A percentile compares a stretch with the other conserved stretches of the same genome.
These are phyloP conservation scores for Crithidia bombi DNA, from an alignment of 208 protist species.

Conservation along the genomic window DNA sequence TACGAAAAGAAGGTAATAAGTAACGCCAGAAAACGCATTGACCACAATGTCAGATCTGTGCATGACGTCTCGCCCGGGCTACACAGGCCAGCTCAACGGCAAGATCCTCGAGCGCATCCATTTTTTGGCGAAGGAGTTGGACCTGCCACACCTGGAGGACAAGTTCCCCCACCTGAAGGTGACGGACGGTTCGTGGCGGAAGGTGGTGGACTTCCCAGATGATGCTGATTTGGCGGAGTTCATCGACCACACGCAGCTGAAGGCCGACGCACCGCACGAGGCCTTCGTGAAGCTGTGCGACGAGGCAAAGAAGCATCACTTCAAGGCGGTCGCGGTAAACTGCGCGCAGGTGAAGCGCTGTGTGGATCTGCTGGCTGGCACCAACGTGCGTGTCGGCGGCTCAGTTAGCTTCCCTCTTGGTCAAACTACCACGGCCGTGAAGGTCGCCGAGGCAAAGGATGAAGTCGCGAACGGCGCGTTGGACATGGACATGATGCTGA, in stretches of 20 bases:
- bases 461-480: slow-evolving; percentile 73
- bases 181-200: slow-evolving; percentile 60
- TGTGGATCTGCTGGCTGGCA: slow-evolving; percentile 50
- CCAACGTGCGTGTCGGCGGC: slow-evolving; percentile 63
- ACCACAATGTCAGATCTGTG: slow-evolving; percentile 41
- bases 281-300: slow-evolving; percentile 86
- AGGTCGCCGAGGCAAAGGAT: slow-evolving; percentile 82
- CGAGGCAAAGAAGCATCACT: slow-evolving; percentile 85
- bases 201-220: neutral
- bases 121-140: slow-evolving; percentile 45
- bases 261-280: slow-evolving; percentile 62
- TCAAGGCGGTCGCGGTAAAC: slow-evolving; percentile 94
- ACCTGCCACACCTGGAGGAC: slow-evolving; percentile 45
- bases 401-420: slow-evolving; percentile 95
- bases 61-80: slow-evolving; percentile 58
- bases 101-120: slow-evolving; percentile 60
- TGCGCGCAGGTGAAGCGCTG: slow-evolving; percentile 69
- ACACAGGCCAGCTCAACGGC: slow-evolving; percentile 61
- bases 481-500: slow-evolving; percentile 96
- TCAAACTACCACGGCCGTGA: slow-evolving; percentile 74
- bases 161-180: slow-evolving; percentile 64
- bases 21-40: too few species aligned
- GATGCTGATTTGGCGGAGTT: slow-evolving; percentile 40
- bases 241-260: slow-evolving; percentile 95
- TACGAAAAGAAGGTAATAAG: too few species aligned